Evolutionary conservation across 345 rosid species (phyloP), one percentile per base, ranked within the genome.

Genomic region (Sonneratia caseolaris): DNA sequence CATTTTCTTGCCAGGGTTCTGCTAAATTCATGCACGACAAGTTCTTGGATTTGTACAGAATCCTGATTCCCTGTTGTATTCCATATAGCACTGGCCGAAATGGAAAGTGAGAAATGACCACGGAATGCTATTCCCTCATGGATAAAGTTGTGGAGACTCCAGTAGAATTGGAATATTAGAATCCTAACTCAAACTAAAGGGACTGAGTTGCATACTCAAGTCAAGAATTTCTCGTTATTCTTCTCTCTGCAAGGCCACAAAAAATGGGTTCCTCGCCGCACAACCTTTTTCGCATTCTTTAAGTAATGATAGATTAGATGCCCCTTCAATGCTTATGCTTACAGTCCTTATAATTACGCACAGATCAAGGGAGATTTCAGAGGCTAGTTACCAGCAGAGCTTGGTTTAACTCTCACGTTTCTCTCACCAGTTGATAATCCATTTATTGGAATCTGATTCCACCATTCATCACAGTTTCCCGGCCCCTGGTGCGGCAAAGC

Each of bases 51-150:
- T 68, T 3, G 24, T 42, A 19, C 35, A 4, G 51, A 38, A 22
- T 38, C n/a, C 38, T 37, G 13, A 53, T 8, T 47, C 4, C 59
- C 22, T 19, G 19, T 40, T n/a, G 3, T 18, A 67, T 67, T 15
- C 45, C 27, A 12, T 9, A 16, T 36, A 36, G 22, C 32, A 47
- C 51, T 47, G 6, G 69, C 48, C 70, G 7, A 18, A 13, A 67
- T 9, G 37, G 67, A 42, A 76, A 76, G 78, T 67, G 71, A 48
- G 75, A 76, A 76, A 76, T 76, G 79, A 68, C 75, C 75, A 76
- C 71, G 75, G 75, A 76, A 76, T 76, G 72, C 27, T 57, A 76
- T 76, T 76, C 79, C 69, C 72, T 71, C 72, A 61, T 37, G 75
- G 69, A 61, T 47, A 66, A 71, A 48, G 64, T 27, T 51, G 66